phyloP scores from a whole-genome alignment of 495 filamentous ascomycete genomes.

The Penicillium silybi region DNA sequence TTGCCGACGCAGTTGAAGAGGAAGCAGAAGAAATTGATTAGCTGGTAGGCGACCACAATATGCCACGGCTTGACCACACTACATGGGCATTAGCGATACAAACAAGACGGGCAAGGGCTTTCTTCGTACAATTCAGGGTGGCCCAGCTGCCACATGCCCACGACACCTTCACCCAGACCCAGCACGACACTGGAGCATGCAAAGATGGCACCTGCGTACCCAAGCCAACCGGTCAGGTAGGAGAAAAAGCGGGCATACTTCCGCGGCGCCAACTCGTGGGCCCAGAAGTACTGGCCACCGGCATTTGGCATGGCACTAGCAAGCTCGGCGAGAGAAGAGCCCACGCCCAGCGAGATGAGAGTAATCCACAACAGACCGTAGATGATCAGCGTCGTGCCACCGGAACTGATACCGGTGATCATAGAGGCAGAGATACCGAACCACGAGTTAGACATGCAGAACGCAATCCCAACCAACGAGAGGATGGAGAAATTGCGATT shows the following conservation, averaged over 20 bases:
- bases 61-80: slow-evolving; percentile 54
- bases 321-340: slow-evolving; percentile 52
- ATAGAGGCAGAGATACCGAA: slow-evolving; percentile 57
- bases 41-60: slow-evolving; percentile 47
- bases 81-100: slow-evolving; percentile 8
- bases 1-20: slow-evolving; percentile 59
- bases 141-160: slow-evolving; percentile 56
- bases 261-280: slow-evolving; percentile 53
- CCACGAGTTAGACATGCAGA: slow-evolving; percentile 64
- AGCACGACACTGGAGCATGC: slow-evolving; percentile 56
- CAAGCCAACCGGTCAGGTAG: slow-evolving; percentile 56
- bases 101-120: too few relatives aligned
- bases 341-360: slow-evolving; percentile 52
- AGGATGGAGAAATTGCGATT: slow-evolving; percentile 54
- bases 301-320: slow-evolving; percentile 57
- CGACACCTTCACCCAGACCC: slow-evolving; percentile 46
- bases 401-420: slow-evolving; percentile 56
- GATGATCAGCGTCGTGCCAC: slow-evolving; percentile 57
- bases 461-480: slow-evolving; percentile 56
- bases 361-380: slow-evolving; percentile 58
- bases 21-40: slow-evolving; percentile 54
- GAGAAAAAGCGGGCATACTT: slow-evolving; percentile 48
- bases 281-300: slow-evolving; percentile 64
- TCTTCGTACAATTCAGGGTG: slow-evolving; percentile 52
- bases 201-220: slow-evolving; percentile 55